Evolutionary conservation across 495 filamentous ascomycete species (phyloP).

Genomic region (Penicillium argentinense): DNA sequence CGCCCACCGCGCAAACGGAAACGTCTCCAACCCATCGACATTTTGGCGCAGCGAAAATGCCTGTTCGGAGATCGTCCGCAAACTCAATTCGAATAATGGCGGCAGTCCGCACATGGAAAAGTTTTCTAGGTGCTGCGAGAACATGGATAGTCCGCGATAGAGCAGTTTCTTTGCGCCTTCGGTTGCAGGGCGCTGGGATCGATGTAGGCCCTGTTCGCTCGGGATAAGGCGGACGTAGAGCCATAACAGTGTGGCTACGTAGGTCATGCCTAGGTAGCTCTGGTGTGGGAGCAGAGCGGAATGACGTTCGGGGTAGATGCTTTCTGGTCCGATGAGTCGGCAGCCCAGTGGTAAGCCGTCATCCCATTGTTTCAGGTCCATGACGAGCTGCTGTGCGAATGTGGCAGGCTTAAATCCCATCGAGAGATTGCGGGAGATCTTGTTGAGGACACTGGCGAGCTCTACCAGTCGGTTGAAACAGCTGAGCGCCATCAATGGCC

Average conservation of each 20-base stretch:
- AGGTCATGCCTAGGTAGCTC: conserved; percentile 47
- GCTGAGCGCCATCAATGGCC: conserved; percentile 57
- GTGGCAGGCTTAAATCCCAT: conserved; percentile 31
- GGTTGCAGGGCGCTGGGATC: conserved; percentile 36
- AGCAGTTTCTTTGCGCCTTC: conserved; percentile 48
- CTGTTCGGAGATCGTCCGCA: conserved; percentile 42
- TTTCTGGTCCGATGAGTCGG: conserved; percentile 42
- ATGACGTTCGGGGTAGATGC: conserved; percentile 43
- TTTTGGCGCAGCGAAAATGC: conserved; percentile 35
- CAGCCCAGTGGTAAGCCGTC: conserved; percentile 42
- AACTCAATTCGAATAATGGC: conserved; percentile 43
- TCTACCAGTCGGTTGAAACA: conserved; percentile 61
- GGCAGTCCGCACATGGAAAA: conserved; percentile 49
- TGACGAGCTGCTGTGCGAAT: conserved; percentile 42
- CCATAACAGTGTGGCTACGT: conserved; percentile 45
- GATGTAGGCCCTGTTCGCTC: conserved; percentile 33
- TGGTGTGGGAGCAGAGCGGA: conserved; percentile 50
- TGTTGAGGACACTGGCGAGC: conserved; percentile 48
- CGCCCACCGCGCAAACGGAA: conserved; percentile 41
- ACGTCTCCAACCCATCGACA: conserved; percentile 31
- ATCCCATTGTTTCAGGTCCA: conserved; percentile 44
- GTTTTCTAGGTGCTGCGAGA: conserved; percentile 48
- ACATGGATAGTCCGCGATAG: conserved; percentile 40
- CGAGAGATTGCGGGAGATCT: conserved; percentile 36
- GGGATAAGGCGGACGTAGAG: conserved; percentile 43